Base-by-base conservation (phyloP, 371 early-diverging fungal species). In the Smittium culicis region DNA sequence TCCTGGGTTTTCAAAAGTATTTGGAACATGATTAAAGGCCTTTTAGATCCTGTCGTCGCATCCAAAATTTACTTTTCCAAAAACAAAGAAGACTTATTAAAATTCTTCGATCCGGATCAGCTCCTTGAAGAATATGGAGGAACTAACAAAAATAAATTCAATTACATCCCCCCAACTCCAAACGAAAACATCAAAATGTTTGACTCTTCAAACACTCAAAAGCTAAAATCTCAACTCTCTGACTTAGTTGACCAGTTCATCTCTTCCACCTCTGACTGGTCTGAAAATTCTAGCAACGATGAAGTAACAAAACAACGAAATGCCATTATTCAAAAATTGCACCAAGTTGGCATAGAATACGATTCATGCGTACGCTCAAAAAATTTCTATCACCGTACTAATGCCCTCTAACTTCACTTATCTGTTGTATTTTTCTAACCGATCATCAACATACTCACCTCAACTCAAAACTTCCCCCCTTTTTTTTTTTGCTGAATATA, bases 11-110 rank as follows among this genome's bases (percentile, higher is more conserved):
- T 92, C 75, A 80, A 84, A 71, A 85, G 89, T 70, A 64, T 77
- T 67, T 77, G 77, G 77, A 71, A 71, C 60, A 66, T 88, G 66
- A 84, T 89, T 63, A 79, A 85, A 30, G 86, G 88, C 34, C 72
- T 90, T 74, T 79, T 94, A 32, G 95, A 94, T 75, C 94, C 95
- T 54, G 92, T 93, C 16, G 93, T 94, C 1, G 89, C 85, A 8
- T 79, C 84, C 71, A 94, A 94, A 79, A 83, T 94, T 71, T 76
- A 79, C n/a, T 94, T 94, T 71, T 82, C 87, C 27, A 79, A 81
- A 32, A 71, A 67, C 25, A 61, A 79, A 16, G 72, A 77, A 3
- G 85, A 91, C 34, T 68, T 94, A 33, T 67, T 69, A 8, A 71
- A 85, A 1, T 81, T 79, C 35, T 84, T 94, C 58, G 79, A 78